phyloP scores from a whole-genome alignment of 257 asterid genomes.

The Solanum virginianum region DNA sequence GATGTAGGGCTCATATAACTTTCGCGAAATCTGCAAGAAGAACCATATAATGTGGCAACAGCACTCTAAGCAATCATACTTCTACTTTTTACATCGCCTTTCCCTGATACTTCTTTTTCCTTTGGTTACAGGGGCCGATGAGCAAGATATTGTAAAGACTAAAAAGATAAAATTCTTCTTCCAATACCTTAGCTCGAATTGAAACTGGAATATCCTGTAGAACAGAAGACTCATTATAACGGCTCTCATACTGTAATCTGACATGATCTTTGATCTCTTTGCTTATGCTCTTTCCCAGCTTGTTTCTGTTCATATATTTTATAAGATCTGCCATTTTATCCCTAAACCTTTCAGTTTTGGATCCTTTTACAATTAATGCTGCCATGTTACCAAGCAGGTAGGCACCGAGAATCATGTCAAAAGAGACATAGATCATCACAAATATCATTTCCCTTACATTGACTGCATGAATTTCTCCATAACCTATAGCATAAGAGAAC shows the following conservation, averaged over 20 bases:
- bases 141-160: not conserved
- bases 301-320: conserved; percentile 46
- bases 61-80: not conserved
- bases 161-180: not conserved
- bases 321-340: conserved; percentile 56
- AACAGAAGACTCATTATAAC: conserved; percentile 29
- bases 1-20: conserved; percentile 32
- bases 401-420: conserved; percentile 78
- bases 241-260: conserved; percentile 50
- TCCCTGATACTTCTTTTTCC: not conserved
- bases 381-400: conserved; percentile 77
- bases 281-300: conserved; percentile 36
- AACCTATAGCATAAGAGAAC: conserved; percentile 25
- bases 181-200: conserved; percentile 43
- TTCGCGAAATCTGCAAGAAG: conserved; percentile 46
- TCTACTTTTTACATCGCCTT: not conserved
- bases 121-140: not conserved
- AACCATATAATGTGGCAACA: not conserved
- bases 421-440: conserved; percentile 57
- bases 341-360: conserved; percentile 56
- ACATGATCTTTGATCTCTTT: conserved; percentile 50
- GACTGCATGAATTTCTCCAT: conserved; percentile 70
- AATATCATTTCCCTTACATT: conserved; percentile 67
- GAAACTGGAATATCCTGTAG: conserved; percentile 57
- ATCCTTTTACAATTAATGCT: conserved; percentile 69